Percentiles rank a stretch among this genome's conserved stretches.
Evolutionary conservation across 331 rosid genomes (phyloP).

Genomic region (Arachis monticola): DNA sequence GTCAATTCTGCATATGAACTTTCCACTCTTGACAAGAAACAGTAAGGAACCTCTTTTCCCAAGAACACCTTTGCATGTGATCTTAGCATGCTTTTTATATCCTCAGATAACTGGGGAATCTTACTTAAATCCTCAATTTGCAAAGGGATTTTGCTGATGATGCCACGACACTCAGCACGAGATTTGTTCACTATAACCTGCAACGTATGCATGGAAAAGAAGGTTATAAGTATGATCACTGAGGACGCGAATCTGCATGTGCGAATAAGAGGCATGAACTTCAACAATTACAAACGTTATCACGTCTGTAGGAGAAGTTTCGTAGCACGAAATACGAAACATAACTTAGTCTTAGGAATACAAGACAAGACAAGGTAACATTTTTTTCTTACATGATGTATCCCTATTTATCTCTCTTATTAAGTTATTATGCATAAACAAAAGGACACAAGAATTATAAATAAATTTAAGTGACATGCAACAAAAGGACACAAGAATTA

Average conservation of each 20-base stretch:
- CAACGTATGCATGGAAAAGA: slow-evolving; percentile 33
- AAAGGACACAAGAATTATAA: not conserved
- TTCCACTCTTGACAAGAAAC: slow-evolving; percentile 76
- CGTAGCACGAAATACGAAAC: not conserved
- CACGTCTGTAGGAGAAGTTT: slow-evolving; percentile 24
- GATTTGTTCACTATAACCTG: slow-evolving; percentile 91
- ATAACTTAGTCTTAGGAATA: slow-evolving; percentile 26
- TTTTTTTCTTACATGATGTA: slow-evolving; percentile 5
- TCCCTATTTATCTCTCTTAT: not conserved
- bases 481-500: too few species aligned
- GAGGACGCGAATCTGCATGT: slow-evolving; percentile 5
- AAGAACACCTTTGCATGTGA: slow-evolving; percentile 72
- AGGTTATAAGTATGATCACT: slow-evolving; percentile 3
- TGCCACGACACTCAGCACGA: slow-evolving; percentile 79
- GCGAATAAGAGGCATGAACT: slow-evolving; percentile 8
- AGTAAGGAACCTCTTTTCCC: slow-evolving; percentile 81
- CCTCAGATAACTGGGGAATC: slow-evolving; percentile 68
- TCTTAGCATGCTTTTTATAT: slow-evolving; percentile 68
- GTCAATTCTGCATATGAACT: slow-evolving; percentile 74
- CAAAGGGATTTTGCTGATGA: slow-evolving; percentile 65
- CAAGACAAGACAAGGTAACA: slow-evolving; percentile 14
- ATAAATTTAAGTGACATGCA: slow-evolving; percentile 13
- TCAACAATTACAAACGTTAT: slow-evolving; percentile 29
- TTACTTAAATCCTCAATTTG: slow-evolving; percentile 63
- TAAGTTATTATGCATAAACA: not conserved